phyloP scores from a whole-genome alignment of 2,329 filamentous ascomycete species.

The Coccinonectria pachysandricola region DNA sequence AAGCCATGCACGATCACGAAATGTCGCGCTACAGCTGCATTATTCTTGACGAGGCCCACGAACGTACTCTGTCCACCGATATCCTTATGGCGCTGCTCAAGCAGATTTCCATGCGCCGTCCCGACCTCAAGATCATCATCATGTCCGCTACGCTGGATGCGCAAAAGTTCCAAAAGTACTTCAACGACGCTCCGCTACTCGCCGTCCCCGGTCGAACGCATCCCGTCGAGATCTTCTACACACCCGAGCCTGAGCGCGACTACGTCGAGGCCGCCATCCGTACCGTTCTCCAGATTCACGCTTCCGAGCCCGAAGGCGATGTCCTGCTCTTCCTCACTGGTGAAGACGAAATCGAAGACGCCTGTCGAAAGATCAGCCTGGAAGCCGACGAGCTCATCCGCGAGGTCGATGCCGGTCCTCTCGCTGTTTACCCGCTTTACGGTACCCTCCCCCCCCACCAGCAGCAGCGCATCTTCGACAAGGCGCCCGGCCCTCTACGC shows the following conservation, averaged over 20 bases:
- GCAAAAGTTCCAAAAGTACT: conserved; percentile 96
- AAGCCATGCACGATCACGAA: conserved; percentile 92
- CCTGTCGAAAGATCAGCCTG: conserved; percentile 79
- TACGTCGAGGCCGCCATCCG: conserved; percentile 93
- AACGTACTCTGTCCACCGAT: conserved; percentile 92
- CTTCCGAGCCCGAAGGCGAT: conserved; percentile 83
- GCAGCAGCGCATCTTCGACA: conserved; percentile 92
- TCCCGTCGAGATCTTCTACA: conserved; percentile 98
- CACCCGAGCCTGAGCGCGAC: conserved; percentile 87
- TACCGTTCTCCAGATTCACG: conserved; percentile 94
- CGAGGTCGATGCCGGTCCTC: conserved; percentile 82
- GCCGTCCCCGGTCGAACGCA: conserved; percentile 92
- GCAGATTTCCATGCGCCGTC: conserved; percentile 69
- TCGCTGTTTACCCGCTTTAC: conserved; percentile 88
- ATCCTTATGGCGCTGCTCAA: conserved; percentile 95
- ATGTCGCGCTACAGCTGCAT: conserved; percentile 92
- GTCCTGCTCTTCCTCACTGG: conserved; percentile 91
- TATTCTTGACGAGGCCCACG: conserved; percentile 97
- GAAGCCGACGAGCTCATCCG: conserved; percentile 87
- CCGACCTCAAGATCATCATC: conserved; percentile 95
- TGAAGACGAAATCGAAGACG: conserved; percentile 97
- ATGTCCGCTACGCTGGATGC: conserved; percentile 98
- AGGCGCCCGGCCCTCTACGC: conserved; percentile 62
- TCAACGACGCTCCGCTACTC: conserved; percentile 85
- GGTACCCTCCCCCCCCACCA: conserved; percentile 84